Percentiles rank a stretch among this genome's conserved stretches.
Conservation (phyloP, 2,329 filamentous ascomycete species). For the Sporothrix phasma region DNA sequence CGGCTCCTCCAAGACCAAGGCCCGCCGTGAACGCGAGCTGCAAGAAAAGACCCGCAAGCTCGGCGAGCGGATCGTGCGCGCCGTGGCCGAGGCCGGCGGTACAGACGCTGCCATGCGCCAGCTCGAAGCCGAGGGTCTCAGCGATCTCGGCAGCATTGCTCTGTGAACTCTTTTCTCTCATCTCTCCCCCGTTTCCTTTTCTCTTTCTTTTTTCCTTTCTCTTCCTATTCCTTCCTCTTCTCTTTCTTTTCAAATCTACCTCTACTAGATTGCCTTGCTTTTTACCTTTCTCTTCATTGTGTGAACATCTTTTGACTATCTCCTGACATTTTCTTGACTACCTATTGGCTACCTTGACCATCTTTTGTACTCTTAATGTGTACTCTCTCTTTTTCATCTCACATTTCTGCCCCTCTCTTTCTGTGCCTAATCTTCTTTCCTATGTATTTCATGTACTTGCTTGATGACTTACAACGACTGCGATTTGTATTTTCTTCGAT, state of each 20-base stretch:
- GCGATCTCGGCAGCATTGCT: neutral
- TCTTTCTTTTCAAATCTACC: neutral
- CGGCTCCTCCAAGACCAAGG: conserved; percentile 88
- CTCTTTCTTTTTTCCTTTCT: neutral
- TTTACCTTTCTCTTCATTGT: neutral
- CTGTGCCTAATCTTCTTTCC: neutral
- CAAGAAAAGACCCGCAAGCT: conserved; percentile 62
- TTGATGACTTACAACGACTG: neutral
- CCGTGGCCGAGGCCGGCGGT: conserved; percentile 60
- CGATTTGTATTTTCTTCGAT: neutral
- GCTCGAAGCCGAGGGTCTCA: conserved; percentile 15
- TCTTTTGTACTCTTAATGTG: neutral
- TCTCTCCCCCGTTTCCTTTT: neutral
- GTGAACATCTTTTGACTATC: neutral
- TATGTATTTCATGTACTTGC: neutral
- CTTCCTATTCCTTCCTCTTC: neutral
- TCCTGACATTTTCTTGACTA: neutral
- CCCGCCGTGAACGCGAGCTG: conserved; percentile 80
- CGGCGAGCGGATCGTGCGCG: conserved; percentile 57
- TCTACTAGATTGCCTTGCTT: neutral
- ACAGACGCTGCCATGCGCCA: conserved; percentile 40
- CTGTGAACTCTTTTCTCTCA: neutral
- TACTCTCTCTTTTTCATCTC: neutral
- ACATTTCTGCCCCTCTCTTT: neutral
- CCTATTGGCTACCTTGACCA: neutral